Percentiles rank a stretch among this genome's conserved stretches.
Conservation (phyloP, 1,284 basidiomycete species). For the Cryptococcus sp. region DNA sequence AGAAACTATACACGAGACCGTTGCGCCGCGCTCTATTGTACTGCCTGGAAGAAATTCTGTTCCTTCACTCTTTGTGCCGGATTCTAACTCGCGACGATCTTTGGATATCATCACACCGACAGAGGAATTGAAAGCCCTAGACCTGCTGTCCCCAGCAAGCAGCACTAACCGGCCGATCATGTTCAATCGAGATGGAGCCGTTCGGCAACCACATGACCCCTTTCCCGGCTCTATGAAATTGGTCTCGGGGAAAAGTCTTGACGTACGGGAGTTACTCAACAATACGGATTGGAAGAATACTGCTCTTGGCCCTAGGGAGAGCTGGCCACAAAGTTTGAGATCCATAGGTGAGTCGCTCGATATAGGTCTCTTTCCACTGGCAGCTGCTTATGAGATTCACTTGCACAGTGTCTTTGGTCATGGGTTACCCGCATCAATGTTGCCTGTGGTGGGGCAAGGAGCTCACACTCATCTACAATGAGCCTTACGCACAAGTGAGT, state of each 20-base stretch:
- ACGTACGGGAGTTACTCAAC: constrained; percentile 37
- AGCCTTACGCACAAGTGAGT: constrained; percentile 37
- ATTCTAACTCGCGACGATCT: not conserved
- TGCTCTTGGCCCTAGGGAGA: constrained; percentile 36
- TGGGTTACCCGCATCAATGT: constrained; percentile 44
- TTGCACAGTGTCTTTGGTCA: constrained; percentile 31
- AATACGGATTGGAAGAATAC: constrained; percentile 49
- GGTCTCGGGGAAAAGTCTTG: constrained; percentile 15
- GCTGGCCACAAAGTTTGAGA: constrained; percentile 44
- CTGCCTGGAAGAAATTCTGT: not conserved
- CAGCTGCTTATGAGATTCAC: not conserved
- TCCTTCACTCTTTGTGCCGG: constrained; percentile 2
- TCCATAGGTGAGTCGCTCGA: constrained; percentile 31
- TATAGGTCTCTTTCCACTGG: too few relatives aligned
- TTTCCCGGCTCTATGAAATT: not conserved
- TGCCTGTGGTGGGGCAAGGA: constrained; percentile 52
- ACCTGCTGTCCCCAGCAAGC: constrained; percentile 10
- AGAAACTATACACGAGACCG: too few relatives aligned
- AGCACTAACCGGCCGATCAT: constrained; percentile 18
- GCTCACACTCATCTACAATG: constrained; percentile 50
- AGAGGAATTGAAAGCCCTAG: constrained; percentile 20
- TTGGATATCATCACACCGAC: constrained; percentile 14
- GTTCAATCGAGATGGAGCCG: constrained; percentile 33
- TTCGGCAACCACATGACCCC: constrained; percentile 13
- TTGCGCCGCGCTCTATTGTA: not conserved